phyloP scores from a whole-genome alignment of 257 asterid genomes.

The Salvia splendens region DNA sequence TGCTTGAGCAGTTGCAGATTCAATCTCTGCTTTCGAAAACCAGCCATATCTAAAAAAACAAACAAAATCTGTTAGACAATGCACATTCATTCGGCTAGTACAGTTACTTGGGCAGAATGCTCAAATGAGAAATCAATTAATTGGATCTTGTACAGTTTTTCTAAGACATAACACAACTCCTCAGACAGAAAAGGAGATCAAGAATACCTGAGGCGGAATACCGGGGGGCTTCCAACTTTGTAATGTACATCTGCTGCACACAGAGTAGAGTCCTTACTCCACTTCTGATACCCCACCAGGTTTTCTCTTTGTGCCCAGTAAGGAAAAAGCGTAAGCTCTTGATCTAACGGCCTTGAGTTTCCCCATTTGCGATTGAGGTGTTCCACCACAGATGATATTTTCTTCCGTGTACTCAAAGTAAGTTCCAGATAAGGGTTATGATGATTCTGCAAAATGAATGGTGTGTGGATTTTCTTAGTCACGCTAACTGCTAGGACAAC shows the following conservation, averaged over 20 bases:
- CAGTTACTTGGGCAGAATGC: conserved; percentile 32
- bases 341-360: conserved; percentile 47
- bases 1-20: conserved; percentile 47
- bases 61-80: conserved; percentile 29
- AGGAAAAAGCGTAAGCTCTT: conserved; percentile 82
- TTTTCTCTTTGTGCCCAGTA: conserved; percentile 66
- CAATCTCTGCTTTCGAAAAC: conserved; percentile 69
- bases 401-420: conserved; percentile 83
- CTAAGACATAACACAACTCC: conserved; percentile 13
- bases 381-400: conserved; percentile 84
- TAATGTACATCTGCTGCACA: conserved; percentile 84
- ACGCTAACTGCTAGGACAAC: conserved; percentile 6
- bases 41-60: conserved; percentile 77
- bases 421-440: conserved; percentile 93
- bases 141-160: conserved; percentile 23
- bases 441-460: conserved; percentile 56
- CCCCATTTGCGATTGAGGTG: conserved; percentile 98
- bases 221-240: conserved; percentile 72
- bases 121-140: conserved; percentile 31
- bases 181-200: not conserved
- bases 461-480: conserved; percentile 1
- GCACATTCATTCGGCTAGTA: conserved; percentile 26
- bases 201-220: conserved; percentile 88
- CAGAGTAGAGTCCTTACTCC: conserved; percentile 82
- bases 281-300: conserved; percentile 66